phyloP scores from a whole-genome alignment of 2,329 filamentous ascomycete species.

The Cryphonectria parasitica region DNA sequence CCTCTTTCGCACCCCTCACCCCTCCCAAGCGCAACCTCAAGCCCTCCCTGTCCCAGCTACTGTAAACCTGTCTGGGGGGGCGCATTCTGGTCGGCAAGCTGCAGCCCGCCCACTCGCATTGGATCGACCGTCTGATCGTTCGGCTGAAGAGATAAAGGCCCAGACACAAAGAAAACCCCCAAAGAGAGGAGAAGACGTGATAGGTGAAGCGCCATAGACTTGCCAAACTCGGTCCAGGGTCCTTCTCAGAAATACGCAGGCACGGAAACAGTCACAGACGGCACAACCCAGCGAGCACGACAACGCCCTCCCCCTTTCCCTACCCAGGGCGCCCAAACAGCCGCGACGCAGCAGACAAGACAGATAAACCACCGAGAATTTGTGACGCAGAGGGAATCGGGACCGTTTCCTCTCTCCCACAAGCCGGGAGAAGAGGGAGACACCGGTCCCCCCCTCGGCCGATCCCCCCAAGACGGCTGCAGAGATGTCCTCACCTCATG shows the following conservation, averaged over 20 bases:
- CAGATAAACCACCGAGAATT: background rate
- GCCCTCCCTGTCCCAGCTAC: background rate
- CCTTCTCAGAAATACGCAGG: background rate
- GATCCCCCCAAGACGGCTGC: conserved; percentile 7
- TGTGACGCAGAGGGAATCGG: background rate
- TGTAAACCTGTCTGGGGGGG: background rate
- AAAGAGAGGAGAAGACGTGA: background rate
- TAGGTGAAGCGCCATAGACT: background rate
- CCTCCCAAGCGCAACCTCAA: background rate
- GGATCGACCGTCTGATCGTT: conserved; percentile 6
- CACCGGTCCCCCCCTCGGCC: conserved; percentile 10
- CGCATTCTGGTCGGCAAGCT: background rate
- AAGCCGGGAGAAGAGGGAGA: conserved; percentile 26
- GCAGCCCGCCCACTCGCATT: conserved; percentile 8
- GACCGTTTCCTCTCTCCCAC: conserved; percentile 22
- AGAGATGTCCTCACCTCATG: conserved; percentile 28
- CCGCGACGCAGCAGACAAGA: conserved; percentile 2
- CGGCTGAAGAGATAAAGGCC: background rate
- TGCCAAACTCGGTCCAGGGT: background rate
- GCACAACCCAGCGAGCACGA: background rate
- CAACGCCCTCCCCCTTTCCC: background rate
- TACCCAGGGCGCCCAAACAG: background rate
- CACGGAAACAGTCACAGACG: background rate
- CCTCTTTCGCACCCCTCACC: background rate
- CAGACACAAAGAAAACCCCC: background rate